Conservation (phyloP, 192 early-diverging fungal species). For the Coemansia sp. region DNA sequence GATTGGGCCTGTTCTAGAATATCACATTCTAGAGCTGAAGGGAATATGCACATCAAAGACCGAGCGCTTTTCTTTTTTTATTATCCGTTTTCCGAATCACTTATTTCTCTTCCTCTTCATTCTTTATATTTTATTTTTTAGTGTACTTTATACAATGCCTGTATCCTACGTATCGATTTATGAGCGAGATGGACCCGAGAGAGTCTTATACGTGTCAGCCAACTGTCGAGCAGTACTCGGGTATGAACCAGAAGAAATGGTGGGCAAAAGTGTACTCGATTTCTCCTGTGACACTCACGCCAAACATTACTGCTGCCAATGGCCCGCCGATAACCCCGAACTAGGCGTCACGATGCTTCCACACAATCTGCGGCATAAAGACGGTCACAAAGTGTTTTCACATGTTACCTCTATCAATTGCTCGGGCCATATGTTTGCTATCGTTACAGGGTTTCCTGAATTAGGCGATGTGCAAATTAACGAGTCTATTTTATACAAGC, state of each 20-base stretch:
- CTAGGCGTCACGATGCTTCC: conserved; percentile 50
- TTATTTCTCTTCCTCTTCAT: not conserved
- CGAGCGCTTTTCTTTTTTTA: not conserved
- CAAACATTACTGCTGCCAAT: conserved; percentile 51
- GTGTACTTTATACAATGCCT: conserved; percentile 25
- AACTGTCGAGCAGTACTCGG: conserved; percentile 37
- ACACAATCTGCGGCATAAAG: conserved; percentile 34
- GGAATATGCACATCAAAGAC: not conserved
- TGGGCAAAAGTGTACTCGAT: conserved; percentile 41
- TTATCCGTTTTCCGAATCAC: not conserved
- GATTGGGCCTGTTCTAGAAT: too few species aligned
- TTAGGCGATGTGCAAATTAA: conserved; percentile 29
- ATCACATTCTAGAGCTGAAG: too few species aligned
- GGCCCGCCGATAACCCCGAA: conserved; percentile 52
- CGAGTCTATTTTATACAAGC: conserved; percentile 41
- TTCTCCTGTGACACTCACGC: conserved; percentile 46
- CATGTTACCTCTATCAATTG: conserved; percentile 49
- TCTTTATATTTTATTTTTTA: conserved; percentile 1
- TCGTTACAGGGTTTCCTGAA: conserved; percentile 36
- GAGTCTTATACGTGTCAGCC: conserved; percentile 42
- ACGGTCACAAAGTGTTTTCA: conserved; percentile 23
- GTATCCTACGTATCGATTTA: conserved; percentile 38
- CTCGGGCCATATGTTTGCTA: conserved; percentile 39
- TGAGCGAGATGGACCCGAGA: conserved; percentile 37
- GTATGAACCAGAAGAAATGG: conserved; percentile 45